These are phyloP conservation scores for Acidiella bohemica DNA, from an alignment of 495 filamentous ascomycete genomes.

Conservation along the genomic window DNA sequence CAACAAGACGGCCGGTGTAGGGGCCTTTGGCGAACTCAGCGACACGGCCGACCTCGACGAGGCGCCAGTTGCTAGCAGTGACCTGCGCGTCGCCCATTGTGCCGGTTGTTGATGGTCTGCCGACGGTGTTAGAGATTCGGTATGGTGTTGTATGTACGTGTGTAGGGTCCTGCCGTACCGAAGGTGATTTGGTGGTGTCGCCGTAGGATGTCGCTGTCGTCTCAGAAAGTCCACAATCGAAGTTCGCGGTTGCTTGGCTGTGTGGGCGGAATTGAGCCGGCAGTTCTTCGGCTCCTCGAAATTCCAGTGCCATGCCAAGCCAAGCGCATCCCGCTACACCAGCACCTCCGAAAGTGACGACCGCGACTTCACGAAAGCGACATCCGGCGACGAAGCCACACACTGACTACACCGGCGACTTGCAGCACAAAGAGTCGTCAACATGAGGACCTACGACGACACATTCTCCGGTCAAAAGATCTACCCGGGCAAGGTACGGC, in stretches of 20 bases:
- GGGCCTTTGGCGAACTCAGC: constrained; percentile 68
- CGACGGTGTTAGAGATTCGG: no score
- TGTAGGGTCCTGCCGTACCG: background rate
- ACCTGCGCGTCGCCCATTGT: constrained; percentile 58
- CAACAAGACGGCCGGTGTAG: constrained; percentile 71
- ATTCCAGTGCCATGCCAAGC: no score
- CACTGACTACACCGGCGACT: background rate
- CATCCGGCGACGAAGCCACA: constrained; percentile 20
- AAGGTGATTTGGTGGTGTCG: background rate
- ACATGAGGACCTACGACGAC: constrained; percentile 97
- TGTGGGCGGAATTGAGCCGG: background rate
- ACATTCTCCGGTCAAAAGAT: constrained; percentile 95
- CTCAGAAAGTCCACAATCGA: background rate
- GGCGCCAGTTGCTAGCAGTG: constrained; percentile 64
- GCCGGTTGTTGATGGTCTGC: constrained; percentile 13
- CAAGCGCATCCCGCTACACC: no score
- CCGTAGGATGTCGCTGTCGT: constrained; percentile 3
- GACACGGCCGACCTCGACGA: constrained; percentile 93
- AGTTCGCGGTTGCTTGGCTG: background rate
- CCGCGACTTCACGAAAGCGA: background rate
- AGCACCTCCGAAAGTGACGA: no score
- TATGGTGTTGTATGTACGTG: background rate
- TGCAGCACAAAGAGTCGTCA: constrained; percentile 29
- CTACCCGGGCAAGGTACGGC: constrained; percentile 90
- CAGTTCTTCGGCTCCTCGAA: no score